Base-by-base conservation (phyloP, 257 asterid species). In the Nicotiana otophora region DNA sequence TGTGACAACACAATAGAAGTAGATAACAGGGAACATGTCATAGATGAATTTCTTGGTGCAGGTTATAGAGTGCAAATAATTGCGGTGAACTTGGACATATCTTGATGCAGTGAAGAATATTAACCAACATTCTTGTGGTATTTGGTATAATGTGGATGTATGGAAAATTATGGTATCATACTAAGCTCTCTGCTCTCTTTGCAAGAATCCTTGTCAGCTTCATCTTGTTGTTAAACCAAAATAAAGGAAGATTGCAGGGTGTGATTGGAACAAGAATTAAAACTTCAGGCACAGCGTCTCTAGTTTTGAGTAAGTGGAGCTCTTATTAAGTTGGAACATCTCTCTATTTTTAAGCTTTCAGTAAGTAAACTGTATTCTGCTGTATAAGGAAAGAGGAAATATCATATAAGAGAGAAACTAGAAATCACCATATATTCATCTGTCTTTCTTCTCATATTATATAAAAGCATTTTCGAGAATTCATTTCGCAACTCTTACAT, bases 161-260 rank as follows among this genome's bases (percentile, higher is more conserved):
- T 72, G 60, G 36, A 20, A 12, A 33, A 72, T 42, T 72, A 72
- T 23, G 61, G 15, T 46, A 72, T 72, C 79, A 72, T 72, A 46
- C 58, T 46, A 72, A 46, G 3, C 61, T 42, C 53, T 48, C 8
- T 26, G 80, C 42, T 14, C 62, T 74, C 63, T 74, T 51, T 48
- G 80, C 63, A 74, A 48, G 80, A 26, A 74, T 74, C 60, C 2
- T 26, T 11, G n/a, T 3, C 55, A 51, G 3, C 4, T 51, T 51
- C 55, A 74, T 74, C 42, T 20, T 74, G 60, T 72, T 72, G 60
- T 11, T 72, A 55, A 19, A 42, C 34, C 36, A 28, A 72, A 72
- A 72, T 72, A 72, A 70, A 20, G 78, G 58, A 70, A 72, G 78
- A n/a, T n/a, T 2, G 60, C 23, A 72, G 80, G 80, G 26, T 74